Evolutionary conservation across 768 basidiomycete species (phyloP), one percentile per base, ranked within the genome.

Genomic region (Boletus insuetus): DNA sequence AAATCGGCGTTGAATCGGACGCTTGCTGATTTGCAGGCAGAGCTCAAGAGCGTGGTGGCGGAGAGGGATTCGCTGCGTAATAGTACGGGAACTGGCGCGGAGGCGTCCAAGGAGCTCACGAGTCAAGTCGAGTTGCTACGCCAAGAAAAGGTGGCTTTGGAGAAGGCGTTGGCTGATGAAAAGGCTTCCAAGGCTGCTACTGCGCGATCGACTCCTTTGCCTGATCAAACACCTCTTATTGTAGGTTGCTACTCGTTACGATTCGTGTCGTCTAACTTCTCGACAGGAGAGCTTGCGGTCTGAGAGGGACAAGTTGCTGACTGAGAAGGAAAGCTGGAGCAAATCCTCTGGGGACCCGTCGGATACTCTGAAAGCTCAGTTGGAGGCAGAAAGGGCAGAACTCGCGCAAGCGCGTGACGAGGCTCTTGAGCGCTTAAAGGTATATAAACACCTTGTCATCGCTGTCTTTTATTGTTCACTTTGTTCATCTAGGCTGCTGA

Each of bases 371-470:
- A 77, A 74, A 49, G 56, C 61, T 14, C 68, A 69, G 17, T 82
- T 82, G 80, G 85, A 88, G 53, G 63, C 74, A 1, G 86, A 89
- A 64, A 89, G 84, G 60, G 75, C 71, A 0, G 79, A 81, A 50
- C 73, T 91, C 1, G 52, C 77, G 35, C 82, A 82, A 59, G 75
- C 77, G 26, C 82, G 83, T 8, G 85, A 80, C 54, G 82, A 85
- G n/a, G 84, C 84, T 3, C 55, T 80, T 7, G 73, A 79, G 12
- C 81, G 82, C 50, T 69, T 79, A n/a, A 82, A 83, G 74, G 89
- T 86, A 66, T 24, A 68, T 9, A 38, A 31, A 35, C 4, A 31
- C 38, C 17, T 13, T n/a, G 26, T 34, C 6, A 26, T 3, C 43
- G 10, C 14, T 17, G 7, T 47, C 44, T 37, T 22, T 29, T 9